These are phyloP conservation scores for Phytophthora sansomeana DNA, from an alignment of 352 stramenopile species.

Conservation along the genomic window DNA sequence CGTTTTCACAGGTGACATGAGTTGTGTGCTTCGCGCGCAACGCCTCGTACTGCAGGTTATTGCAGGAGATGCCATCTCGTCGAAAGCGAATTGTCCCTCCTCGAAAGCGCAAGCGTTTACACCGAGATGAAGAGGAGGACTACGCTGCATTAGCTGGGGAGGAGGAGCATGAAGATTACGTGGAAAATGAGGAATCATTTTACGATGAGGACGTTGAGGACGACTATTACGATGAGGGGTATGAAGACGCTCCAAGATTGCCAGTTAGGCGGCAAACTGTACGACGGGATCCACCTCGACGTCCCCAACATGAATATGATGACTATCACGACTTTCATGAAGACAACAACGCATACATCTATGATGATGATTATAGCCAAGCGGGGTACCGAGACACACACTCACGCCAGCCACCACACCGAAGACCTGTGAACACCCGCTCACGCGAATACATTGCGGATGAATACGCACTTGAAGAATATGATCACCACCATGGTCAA, in stretches of 20 bases:
- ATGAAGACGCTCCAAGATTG: conserved; percentile 8
- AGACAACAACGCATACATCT: conserved; percentile 21
- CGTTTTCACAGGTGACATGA: conserved; percentile 61
- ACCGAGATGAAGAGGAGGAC: conserved; percentile 25
- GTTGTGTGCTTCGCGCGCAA: conserved; percentile 57
- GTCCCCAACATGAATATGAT: conserved; percentile 8
- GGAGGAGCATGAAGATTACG: conserved; percentile 6
- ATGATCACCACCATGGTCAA: conserved; percentile 14
- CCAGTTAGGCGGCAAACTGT: conserved; percentile 17
- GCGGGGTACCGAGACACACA: conserved; percentile 11
- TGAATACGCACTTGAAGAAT: conserved; percentile 16
- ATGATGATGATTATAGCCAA: conserved; percentile 22
- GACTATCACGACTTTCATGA: conserved; percentile 27
- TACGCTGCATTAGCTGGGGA: conserved; percentile 23
- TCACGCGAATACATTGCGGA: conserved; percentile 29
- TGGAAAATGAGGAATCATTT: conserved; percentile 26
- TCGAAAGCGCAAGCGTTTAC: conserved; percentile 52
- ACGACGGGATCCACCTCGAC: conserved; percentile 21
- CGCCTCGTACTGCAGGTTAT: conserved; percentile 67
- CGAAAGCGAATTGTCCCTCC: conserved; percentile 39
- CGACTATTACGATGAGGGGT: conserved; percentile 22
- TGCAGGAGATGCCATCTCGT: conserved; percentile 63
- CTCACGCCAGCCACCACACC: conserved; percentile 14
- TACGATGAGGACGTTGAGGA: conserved; percentile 26
- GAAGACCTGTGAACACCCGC: conserved; percentile 13